A percentile compares a stretch with the other conserved stretches of the same genome.
Evolutionary conservation across 2,329 filamentous ascomycete species (phyloP).

Genomic region (Cercospora canescens): DNA sequence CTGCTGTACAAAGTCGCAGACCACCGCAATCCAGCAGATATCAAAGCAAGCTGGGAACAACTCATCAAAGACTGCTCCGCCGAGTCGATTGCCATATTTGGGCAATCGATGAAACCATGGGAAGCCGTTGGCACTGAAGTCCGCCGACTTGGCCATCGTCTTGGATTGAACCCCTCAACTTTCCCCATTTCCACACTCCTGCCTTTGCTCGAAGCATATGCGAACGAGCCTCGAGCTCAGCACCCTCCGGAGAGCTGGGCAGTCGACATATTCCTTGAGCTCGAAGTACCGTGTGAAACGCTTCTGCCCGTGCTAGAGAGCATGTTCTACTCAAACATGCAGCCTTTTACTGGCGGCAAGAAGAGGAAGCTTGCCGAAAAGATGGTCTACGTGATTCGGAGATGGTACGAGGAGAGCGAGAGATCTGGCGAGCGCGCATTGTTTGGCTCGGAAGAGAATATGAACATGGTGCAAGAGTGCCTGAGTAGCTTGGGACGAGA

Average conservation of each 20-base stretch:
- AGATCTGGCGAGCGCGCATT: constrained; percentile 53
- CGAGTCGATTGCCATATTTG: constrained; percentile 46
- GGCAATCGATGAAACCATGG: constrained; percentile 59
- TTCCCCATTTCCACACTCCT: constrained; percentile 47
- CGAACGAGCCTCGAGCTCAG: constrained; percentile 51
- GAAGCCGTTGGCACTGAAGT: constrained; percentile 66
- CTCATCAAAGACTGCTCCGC: constrained; percentile 68
- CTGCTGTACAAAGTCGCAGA: constrained; percentile 91
- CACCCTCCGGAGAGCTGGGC: constrained; percentile 60
- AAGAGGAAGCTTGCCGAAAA: constrained; percentile 61
- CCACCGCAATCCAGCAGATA: constrained; percentile 83
- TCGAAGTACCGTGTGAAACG: constrained; percentile 62
- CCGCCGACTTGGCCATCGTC: constrained; percentile 57
- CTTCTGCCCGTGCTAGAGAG: constrained; percentile 63
- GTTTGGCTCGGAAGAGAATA: constrained; percentile 63
- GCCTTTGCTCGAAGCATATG: constrained; percentile 57
- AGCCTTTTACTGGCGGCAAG: constrained; percentile 59
- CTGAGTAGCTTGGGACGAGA: constrained; percentile 27
- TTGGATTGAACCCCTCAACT: constrained; percentile 38
- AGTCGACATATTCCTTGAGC: constrained; percentile 64
- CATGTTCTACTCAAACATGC: constrained; percentile 67
- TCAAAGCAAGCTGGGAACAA: constrained; percentile 80
- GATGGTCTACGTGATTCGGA: constrained; percentile 60
- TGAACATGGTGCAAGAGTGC: constrained; percentile 42
- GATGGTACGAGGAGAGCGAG: constrained; percentile 61